Conservation (phyloP, 176 grass and related monocot genomes). For the Triticum dicoccoides region DNA sequence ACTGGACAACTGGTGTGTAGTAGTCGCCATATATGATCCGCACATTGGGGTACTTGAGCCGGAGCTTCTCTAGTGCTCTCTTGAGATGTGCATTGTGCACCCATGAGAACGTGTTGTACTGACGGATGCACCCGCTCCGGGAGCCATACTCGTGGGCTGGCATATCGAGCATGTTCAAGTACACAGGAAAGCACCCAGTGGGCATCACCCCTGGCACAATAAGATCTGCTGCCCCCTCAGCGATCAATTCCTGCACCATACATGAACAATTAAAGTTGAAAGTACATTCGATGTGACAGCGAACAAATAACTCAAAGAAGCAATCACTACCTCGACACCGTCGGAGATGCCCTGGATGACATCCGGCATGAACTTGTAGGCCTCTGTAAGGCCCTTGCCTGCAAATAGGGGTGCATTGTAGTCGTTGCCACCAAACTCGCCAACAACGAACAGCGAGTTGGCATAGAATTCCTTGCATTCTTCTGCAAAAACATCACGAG, state of each 20-base stretch:
- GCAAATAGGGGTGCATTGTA: conserved; percentile 77
- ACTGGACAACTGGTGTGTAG: conserved; percentile 78
- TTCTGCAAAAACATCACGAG: conserved; percentile 13
- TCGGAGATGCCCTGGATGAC: conserved; percentile 70
- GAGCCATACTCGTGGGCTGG: conserved; percentile 41
- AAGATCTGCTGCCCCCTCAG: conserved; percentile 75
- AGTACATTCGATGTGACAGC: not conserved
- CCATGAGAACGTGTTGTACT: conserved; percentile 65
- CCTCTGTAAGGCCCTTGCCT: conserved; percentile 46
- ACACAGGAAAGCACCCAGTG: conserved; percentile 76
- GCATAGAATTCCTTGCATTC: conserved; percentile 67
- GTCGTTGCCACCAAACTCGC: conserved; percentile 90
- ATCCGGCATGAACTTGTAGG: conserved; percentile 68
- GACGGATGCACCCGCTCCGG: conserved; percentile 62
- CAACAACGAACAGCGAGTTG: conserved; percentile 69
- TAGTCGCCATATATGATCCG: conserved; percentile 87
- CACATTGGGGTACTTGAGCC: conserved; percentile 54
- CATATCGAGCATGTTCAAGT: conserved; percentile 55
- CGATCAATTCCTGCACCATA: conserved; percentile 66
- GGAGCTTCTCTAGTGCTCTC: conserved; percentile 55
- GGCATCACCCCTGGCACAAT: conserved; percentile 91
- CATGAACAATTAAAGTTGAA: not conserved
- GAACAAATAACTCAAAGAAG: not conserved
- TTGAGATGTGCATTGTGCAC: conserved; percentile 75
- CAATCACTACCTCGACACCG: conserved; percentile 56